Conservation (phyloP, 2,329 filamentous ascomycete species). For the Clarireedia monteithiana region DNA sequence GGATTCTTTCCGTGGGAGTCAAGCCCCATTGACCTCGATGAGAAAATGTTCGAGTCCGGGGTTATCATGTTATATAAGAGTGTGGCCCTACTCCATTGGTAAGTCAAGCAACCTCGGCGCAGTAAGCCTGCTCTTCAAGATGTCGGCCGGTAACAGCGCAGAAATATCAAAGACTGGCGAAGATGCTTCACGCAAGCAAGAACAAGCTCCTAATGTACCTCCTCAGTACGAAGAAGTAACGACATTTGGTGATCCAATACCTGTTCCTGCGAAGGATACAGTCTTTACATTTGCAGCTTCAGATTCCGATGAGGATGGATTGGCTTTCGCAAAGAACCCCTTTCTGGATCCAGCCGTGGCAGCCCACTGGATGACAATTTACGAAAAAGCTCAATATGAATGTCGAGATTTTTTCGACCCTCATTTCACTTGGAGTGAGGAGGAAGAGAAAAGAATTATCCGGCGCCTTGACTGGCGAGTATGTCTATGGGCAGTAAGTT, state of each 20-base stretch:
- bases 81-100: too few species aligned
- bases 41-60: too few species aligned
- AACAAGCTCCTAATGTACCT: slow-evolving; percentile 2
- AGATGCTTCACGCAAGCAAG: neutral
- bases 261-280: slow-evolving; percentile 5
- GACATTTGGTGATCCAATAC: slow-evolving; percentile 11
- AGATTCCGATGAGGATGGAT: slow-evolving; percentile 16
- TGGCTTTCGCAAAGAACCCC: slow-evolving; percentile 12
- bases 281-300: slow-evolving; percentile 1
- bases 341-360: slow-evolving; percentile 24
- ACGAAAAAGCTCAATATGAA: slow-evolving; percentile 24
- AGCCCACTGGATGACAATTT: slow-evolving; percentile 17
- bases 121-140: neutral
- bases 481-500: slow-evolving; percentile 19
- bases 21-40: too few species aligned
- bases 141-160: neutral
- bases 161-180: neutral
- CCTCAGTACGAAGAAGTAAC: slow-evolving; percentile 15
- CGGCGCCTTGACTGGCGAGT: slow-evolving; percentile 20
- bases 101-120: too few species aligned
- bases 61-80: neutral
- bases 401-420: slow-evolving; percentile 22
- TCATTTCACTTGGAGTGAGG: slow-evolving; percentile 19
- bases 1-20: too few species aligned
- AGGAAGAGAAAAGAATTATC: slow-evolving; percentile 23